A percentile compares a stretch with the other conserved stretches of the same genome.
Conservation (phyloP, 495 filamentous ascomycete species). For the Astrothelium subdiscretum region DNA sequence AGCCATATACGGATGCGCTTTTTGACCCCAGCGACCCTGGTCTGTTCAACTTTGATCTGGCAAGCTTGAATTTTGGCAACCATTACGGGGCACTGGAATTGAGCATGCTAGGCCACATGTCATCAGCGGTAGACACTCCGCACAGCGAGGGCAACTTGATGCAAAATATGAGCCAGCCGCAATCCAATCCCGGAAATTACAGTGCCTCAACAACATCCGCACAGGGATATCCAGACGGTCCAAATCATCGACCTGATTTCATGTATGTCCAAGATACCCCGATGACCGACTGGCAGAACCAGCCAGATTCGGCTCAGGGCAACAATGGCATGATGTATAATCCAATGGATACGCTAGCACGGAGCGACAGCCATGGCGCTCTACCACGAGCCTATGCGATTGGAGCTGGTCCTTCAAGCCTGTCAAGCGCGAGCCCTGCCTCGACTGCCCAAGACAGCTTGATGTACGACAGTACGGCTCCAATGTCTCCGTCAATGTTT, state of each 20-base stretch:
- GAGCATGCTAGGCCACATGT: slow-evolving; percentile 89
- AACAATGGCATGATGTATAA: slow-evolving; percentile 6
- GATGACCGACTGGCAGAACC: slow-evolving; percentile 10
- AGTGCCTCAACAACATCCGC: not conserved
- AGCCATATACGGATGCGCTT: slow-evolving; percentile 28
- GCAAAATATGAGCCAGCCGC: slow-evolving; percentile 19
- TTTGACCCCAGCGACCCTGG: slow-evolving; percentile 88
- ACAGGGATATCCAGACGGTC: not conserved
- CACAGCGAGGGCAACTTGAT: slow-evolving; percentile 46
- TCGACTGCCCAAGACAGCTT: slow-evolving; percentile 18
- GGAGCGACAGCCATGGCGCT: slow-evolving; percentile 26
- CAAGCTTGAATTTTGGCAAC: slow-evolving; percentile 89
- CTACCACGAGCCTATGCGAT: slow-evolving; percentile 61
- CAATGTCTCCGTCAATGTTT: slow-evolving; percentile 21
- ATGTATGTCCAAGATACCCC: not conserved
- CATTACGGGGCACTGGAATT: slow-evolving; percentile 91
- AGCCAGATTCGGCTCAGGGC: slow-evolving; percentile 10
- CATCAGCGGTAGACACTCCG: slow-evolving; percentile 67
- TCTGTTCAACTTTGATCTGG: slow-evolving; percentile 85
- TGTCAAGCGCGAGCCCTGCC: slow-evolving; percentile 46
- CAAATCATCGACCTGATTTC: not conserved
- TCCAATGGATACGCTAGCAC: not conserved
- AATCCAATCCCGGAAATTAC: not conserved
- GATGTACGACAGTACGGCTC: slow-evolving; percentile 18
- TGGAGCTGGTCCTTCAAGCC: slow-evolving; percentile 48